Evolutionary conservation across 2,329 filamentous ascomycete genomes (phyloP).

Genomic region (Xenoacremonium recifei): DNA sequence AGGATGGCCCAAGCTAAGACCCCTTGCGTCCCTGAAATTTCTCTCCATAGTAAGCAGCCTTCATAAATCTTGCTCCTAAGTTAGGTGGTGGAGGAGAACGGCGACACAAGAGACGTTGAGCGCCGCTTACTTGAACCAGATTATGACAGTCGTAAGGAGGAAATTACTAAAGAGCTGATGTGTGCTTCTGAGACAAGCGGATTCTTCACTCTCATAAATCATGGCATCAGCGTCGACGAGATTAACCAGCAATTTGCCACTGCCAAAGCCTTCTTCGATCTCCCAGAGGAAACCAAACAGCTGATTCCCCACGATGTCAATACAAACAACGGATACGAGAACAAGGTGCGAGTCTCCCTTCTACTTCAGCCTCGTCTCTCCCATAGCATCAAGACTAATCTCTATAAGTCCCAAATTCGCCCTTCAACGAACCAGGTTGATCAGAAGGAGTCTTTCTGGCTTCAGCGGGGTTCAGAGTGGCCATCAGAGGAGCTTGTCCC

Average conservation of each 20-base stretch:
- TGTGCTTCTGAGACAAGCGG: slow-evolving; percentile 49
- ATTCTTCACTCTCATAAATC: slow-evolving; percentile 46
- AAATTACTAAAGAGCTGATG: slow-evolving; percentile 47
- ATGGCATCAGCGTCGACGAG: slow-evolving; percentile 34
- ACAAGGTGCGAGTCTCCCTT: too few species aligned
- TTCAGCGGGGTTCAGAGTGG: slow-evolving; percentile 1
- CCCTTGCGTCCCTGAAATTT: slow-evolving; percentile 12
- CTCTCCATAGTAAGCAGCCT: slow-evolving; percentile 9
- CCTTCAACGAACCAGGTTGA: slow-evolving; percentile 1
- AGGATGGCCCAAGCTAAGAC: too few species aligned
- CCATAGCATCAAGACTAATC: too few species aligned
- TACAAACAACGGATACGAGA: slow-evolving; percentile 54
- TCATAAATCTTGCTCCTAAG: too few species aligned
- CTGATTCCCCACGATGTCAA: slow-evolving; percentile 42
- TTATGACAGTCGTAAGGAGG: slow-evolving; percentile 44
- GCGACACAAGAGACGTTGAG: too few species aligned
- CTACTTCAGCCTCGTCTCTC: too few species aligned
- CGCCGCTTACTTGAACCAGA: too few species aligned
- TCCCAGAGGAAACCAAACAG: slow-evolving; percentile 42
- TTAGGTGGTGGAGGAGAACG: too few species aligned
- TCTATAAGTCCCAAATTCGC: slow-evolving; percentile 32
- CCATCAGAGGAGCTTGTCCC: slow-evolving; percentile 1
- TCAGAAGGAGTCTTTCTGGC: slow-evolving; percentile 3
- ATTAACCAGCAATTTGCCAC: slow-evolving; percentile 15
- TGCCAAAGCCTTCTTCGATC: slow-evolving; percentile 42